A percentile compares a stretch with the other conserved stretches of the same genome.
phyloP scores from a whole-genome alignment of 1,284 basidiomycete species.

The Sutorius eximius region DNA sequence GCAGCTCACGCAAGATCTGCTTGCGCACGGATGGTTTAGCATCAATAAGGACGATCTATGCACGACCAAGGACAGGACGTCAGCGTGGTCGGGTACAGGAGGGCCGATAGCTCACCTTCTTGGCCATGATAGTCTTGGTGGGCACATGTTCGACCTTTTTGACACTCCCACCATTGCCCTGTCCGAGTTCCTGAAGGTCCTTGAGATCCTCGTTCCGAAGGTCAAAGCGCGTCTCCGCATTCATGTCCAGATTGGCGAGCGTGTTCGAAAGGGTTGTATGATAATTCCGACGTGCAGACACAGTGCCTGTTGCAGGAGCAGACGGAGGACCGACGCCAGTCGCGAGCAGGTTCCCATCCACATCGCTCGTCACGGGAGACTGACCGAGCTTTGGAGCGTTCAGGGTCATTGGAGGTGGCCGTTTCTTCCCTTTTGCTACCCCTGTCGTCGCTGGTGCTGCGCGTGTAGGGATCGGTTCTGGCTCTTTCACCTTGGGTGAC shows the following conservation, averaged over 20 bases:
- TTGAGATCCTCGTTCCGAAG: slow-evolving; percentile 81
- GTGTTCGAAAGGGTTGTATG: slow-evolving; percentile 73
- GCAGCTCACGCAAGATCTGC: slow-evolving; percentile 95
- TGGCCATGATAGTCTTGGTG: slow-evolving; percentile 88
- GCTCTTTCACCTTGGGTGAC: slow-evolving; percentile 43
- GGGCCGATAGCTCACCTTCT: slow-evolving; percentile 67
- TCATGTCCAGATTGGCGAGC: slow-evolving; percentile 72
- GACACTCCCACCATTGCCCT: slow-evolving; percentile 98
- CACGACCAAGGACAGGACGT: background rate
- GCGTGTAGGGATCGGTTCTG: slow-evolving; percentile 39
- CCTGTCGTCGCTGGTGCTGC: slow-evolving; percentile 36
- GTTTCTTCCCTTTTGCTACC: slow-evolving; percentile 47
- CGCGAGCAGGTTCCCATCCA: slow-evolving; percentile 40
- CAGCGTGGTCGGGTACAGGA: background rate
- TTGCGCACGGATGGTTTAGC: slow-evolving; percentile 97
- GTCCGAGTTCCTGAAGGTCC: slow-evolving; percentile 86
- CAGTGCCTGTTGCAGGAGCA: slow-evolving; percentile 41
- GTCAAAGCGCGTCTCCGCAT: slow-evolving; percentile 73
- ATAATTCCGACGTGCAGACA: slow-evolving; percentile 54
- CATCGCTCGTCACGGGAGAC: slow-evolving; percentile 40
- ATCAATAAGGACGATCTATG: slow-evolving; percentile 96
- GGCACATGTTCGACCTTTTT: slow-evolving; percentile 94
- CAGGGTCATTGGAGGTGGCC: slow-evolving; percentile 63
- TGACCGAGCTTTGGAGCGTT: slow-evolving; percentile 48
- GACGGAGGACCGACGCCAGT: slow-evolving; percentile 41